These are phyloP conservation scores for Penicillium maclennaniae DNA, from an alignment of 495 filamentous ascomycete genomes.

Conservation along the genomic window DNA sequence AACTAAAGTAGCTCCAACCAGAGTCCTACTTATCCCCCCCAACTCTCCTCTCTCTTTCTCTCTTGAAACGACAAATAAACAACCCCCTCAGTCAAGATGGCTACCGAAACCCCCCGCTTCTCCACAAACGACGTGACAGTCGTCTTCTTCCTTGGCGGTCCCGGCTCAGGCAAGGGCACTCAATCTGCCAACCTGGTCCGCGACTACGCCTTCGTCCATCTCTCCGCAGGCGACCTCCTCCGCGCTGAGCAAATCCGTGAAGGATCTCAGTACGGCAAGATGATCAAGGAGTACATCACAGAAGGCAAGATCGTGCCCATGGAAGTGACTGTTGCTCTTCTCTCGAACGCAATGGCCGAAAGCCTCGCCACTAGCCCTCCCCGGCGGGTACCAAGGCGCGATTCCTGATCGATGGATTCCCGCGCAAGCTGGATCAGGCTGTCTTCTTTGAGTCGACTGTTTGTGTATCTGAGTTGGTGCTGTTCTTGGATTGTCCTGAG, in stretches of 20 bases:
- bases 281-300: constrained; percentile 87
- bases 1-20: constrained; percentile 10
- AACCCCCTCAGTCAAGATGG: constrained; percentile 22
- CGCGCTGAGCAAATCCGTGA: constrained; percentile 86
- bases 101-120: constrained; percentile 62
- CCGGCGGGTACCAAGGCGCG: constrained; percentile 36
- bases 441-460: constrained; percentile 87
- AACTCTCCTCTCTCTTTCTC: no score
- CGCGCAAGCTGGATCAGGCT: constrained; percentile 95
- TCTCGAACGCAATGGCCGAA: constrained; percentile 87
- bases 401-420: constrained; percentile 94
- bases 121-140: constrained; percentile 76
- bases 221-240: constrained; percentile 89
- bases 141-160: constrained; percentile 59
- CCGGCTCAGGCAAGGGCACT: constrained; percentile 56
- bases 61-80: constrained; percentile 8
- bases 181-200: constrained; percentile 85
- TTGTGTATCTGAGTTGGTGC: constrained; percentile 71
- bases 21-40: constrained; percentile 5
- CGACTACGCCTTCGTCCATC: constrained; percentile 90
- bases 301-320: constrained; percentile 95
- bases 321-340: constrained; percentile 92
- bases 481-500: constrained; percentile 92
- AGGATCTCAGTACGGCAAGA: constrained; percentile 78
- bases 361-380: constrained; percentile 37